Conservation (phyloP, 495 filamentous ascomycete genomes). For the Tuber indicum region DNA sequence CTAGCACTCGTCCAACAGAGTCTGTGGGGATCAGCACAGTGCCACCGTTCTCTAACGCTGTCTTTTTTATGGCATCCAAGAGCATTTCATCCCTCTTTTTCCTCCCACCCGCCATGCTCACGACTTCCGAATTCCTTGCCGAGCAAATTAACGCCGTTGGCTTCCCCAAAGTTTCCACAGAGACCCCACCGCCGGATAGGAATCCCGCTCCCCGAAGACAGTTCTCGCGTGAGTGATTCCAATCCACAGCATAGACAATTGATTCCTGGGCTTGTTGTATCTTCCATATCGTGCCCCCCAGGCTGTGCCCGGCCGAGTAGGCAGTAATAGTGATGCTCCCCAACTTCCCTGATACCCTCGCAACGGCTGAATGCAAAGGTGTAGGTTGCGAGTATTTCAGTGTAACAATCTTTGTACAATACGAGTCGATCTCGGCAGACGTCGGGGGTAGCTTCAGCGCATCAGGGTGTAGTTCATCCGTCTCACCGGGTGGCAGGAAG, state of each 20-base stretch:
- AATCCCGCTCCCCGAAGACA: slow-evolving; percentile 88
- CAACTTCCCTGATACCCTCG: slow-evolving; percentile 38
- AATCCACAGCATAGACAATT: slow-evolving; percentile 94
- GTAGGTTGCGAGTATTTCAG: slow-evolving; percentile 94
- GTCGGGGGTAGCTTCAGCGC: slow-evolving; percentile 55
- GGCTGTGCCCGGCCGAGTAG: slow-evolving; percentile 91
- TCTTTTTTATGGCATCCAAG: slow-evolving; percentile 68
- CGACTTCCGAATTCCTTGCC: slow-evolving; percentile 63
- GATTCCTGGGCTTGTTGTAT: slow-evolving; percentile 95
- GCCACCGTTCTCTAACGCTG: slow-evolving; percentile 68
- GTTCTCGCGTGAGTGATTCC: slow-evolving; percentile 93
- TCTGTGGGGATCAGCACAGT: slow-evolving; percentile 95
- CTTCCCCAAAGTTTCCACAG: slow-evolving; percentile 85
- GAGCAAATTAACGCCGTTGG: slow-evolving; percentile 84
- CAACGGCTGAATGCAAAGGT: slow-evolving; percentile 54
- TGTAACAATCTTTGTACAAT: slow-evolving; percentile 86
- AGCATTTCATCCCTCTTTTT: slow-evolving; percentile 79
- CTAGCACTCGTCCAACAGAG: slow-evolving; percentile 87
- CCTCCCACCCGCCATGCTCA: slow-evolving; percentile 61
- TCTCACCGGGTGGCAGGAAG: slow-evolving; percentile 30
- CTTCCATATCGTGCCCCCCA: slow-evolving; percentile 98
- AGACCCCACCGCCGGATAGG: slow-evolving; percentile 77
- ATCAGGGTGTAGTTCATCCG: slow-evolving; percentile 29
- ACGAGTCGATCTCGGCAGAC: slow-evolving; percentile 77
- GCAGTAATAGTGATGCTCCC: slow-evolving; percentile 87